Percentiles rank a stretch among this genome's conserved stretches.
These are phyloP conservation scores for Spirogloea muscicola DNA, from an alignment of 139 green algal genomes.

Conservation along the genomic window DNA sequence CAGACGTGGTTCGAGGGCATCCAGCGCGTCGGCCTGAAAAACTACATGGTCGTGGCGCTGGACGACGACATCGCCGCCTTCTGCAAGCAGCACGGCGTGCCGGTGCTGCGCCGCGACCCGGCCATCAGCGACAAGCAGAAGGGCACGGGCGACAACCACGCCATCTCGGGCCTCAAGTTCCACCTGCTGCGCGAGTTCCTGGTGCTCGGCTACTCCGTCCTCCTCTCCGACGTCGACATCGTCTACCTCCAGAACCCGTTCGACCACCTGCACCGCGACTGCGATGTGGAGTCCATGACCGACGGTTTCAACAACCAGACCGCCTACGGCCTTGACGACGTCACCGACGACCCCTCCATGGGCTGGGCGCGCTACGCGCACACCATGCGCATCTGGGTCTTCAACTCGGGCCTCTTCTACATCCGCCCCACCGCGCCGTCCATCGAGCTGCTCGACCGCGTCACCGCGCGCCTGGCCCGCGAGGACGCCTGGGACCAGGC, in stretches of 20 bases:
- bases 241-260: constrained; percentile 64
- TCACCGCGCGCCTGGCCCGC: constrained; percentile 41
- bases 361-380: constrained; percentile 76
- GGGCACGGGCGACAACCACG: constrained; percentile 49
- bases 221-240: constrained; percentile 95
- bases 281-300: constrained; percentile 64
- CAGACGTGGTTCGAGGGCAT: constrained; percentile 54
- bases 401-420: constrained; percentile 56
- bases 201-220: constrained; percentile 78
- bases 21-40: constrained; percentile 54
- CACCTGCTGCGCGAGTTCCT: constrained; percentile 76
- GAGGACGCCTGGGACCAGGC: constrained; percentile 56
- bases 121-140: constrained; percentile 49
- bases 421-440: constrained; percentile 37
- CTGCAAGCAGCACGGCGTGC: constrained; percentile 39
- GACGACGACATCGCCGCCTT: constrained; percentile 64
- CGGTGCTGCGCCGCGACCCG: constrained; percentile 34
- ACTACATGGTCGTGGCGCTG: constrained; percentile 88
- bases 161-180: constrained; percentile 60
- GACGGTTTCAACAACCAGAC: constrained; percentile 78
- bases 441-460: constrained; percentile 35
- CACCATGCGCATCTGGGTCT: constrained; percentile 53
- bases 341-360: constrained; percentile 82
- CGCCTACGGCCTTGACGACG: constrained; percentile 84
- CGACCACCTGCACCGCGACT: constrained; percentile 46